Conservation (phyloP, 306 rosid genomes). For the Coriaria nepalensis region DNA sequence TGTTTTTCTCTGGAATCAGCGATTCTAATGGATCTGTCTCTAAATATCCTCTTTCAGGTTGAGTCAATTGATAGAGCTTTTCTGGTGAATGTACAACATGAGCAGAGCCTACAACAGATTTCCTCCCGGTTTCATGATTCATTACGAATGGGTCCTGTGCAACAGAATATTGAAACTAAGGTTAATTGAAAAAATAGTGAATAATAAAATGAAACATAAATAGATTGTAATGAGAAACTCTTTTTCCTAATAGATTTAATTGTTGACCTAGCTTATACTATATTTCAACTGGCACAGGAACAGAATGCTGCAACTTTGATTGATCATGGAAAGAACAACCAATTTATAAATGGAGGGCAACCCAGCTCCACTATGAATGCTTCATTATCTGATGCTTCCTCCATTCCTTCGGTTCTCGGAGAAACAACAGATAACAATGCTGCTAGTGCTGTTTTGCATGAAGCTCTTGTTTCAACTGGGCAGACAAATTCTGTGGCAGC, state of each 20-base stretch:
- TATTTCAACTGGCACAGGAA: slow-evolving; percentile 28
- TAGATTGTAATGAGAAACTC: no score
- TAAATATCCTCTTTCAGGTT: slow-evolving; percentile 20
- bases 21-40: no score
- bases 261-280: slow-evolving; percentile 8
- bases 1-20: not conserved
- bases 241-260: not conserved
- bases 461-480: slow-evolving; percentile 40
- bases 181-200: slow-evolving; percentile 10
- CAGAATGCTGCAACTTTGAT: slow-evolving; percentile 26
- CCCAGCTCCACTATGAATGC: slow-evolving; percentile 35
- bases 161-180: slow-evolving; percentile 43
- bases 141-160: slow-evolving; percentile 47
- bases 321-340: slow-evolving; percentile 34
- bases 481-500: slow-evolving; percentile 19
- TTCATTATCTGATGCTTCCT: slow-evolving; percentile 24
- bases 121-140: slow-evolving; percentile 69
- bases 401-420: slow-evolving; percentile 30
- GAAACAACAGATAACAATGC: slow-evolving; percentile 28
- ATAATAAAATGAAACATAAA: no score
- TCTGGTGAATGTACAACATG: slow-evolving; percentile 39
- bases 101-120: slow-evolving; percentile 54
- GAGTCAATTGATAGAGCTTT: slow-evolving; percentile 49
- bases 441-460: slow-evolving; percentile 35
- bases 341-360: slow-evolving; percentile 34